Conservation (phyloP, 2,329 filamentous ascomycete genomes). For the Diplocarpon rosae region DNA sequence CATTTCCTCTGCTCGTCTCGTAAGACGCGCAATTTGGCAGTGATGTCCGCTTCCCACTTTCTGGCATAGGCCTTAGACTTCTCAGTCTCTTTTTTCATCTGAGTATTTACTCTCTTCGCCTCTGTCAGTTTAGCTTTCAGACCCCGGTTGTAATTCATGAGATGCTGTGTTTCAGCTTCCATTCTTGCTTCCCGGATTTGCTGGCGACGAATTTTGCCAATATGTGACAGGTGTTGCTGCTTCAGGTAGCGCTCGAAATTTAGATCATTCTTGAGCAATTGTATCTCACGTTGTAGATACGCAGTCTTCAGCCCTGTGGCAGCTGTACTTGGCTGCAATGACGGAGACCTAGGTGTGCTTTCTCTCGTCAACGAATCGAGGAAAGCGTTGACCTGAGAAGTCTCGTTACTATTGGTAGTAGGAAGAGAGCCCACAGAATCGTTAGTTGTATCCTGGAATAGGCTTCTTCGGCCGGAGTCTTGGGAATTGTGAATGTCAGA, state of each 20-base stretch:
- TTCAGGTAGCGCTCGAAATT: slow-evolving; percentile 79
- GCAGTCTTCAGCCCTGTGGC: slow-evolving; percentile 30
- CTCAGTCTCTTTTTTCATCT: slow-evolving; percentile 61
- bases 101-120: slow-evolving; percentile 57
- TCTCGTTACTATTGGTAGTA: slow-evolving; percentile 19
- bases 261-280: slow-evolving; percentile 67
- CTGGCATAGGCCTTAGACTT: slow-evolving; percentile 62
- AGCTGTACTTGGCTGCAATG: slow-evolving; percentile 23
- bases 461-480: slow-evolving; percentile 43
- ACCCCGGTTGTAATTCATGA: slow-evolving; percentile 65
- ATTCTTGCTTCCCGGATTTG: slow-evolving; percentile 67
- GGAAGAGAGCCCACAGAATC: slow-evolving; percentile 40
- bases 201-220: slow-evolving; percentile 64
- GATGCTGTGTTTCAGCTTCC: slow-evolving; percentile 72
- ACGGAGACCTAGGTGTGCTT: slow-evolving; percentile 20
- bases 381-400: slow-evolving; percentile 22
- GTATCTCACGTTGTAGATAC: slow-evolving; percentile 61
- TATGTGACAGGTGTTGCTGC: slow-evolving; percentile 71
- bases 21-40: slow-evolving; percentile 51
- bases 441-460: slow-evolving; percentile 45
- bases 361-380: slow-evolving; percentile 20
- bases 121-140: slow-evolving; percentile 64
- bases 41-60: slow-evolving; percentile 66
- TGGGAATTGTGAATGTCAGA: slow-evolving; percentile 52
- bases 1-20: slow-evolving; percentile 61